Conservation (phyloP, 1,139 yeast species). For the Arxiozyma slooffiae region DNA sequence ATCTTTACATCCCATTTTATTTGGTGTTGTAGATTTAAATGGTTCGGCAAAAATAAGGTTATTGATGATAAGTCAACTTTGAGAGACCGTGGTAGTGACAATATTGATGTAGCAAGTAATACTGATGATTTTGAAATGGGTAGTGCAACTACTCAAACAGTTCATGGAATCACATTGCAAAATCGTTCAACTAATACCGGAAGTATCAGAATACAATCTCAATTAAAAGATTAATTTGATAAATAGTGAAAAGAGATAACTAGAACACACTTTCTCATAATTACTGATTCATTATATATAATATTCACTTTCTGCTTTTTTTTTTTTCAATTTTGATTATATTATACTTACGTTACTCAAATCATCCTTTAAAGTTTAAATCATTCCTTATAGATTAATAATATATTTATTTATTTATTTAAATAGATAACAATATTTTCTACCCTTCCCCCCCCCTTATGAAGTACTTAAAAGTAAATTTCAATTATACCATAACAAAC, state of each 20-base stretch:
- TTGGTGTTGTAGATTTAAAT: conserved; percentile 56
- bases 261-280: neutral
- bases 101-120: neutral
- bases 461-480: conserved; percentile 14
- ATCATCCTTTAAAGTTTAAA: neutral
- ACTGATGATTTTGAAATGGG: neutral
- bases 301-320: no score
- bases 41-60: conserved; percentile 22
- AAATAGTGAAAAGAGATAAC: neutral
- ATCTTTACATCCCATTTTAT: conserved; percentile 58
- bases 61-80: conserved; percentile 1
- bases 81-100: neutral
- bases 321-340: neutral
- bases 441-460: no score
- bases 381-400: neutral
- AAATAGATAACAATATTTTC: no score
- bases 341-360: neutral
- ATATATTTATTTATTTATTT: neutral
- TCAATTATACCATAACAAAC: conserved; percentile 39
- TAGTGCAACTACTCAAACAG: conserved; percentile 5
- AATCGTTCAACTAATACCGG: conserved; percentile 2
- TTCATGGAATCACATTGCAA: conserved; percentile 11
- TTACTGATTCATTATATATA: neutral
- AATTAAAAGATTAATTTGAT: neutral
- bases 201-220: neutral